A percentile compares a stretch with the other conserved stretches of the same genome.
Evolutionary conservation across 176 grass and related monocot species (phyloP).

Genomic region (Tillandsia fasciculata): DNA sequence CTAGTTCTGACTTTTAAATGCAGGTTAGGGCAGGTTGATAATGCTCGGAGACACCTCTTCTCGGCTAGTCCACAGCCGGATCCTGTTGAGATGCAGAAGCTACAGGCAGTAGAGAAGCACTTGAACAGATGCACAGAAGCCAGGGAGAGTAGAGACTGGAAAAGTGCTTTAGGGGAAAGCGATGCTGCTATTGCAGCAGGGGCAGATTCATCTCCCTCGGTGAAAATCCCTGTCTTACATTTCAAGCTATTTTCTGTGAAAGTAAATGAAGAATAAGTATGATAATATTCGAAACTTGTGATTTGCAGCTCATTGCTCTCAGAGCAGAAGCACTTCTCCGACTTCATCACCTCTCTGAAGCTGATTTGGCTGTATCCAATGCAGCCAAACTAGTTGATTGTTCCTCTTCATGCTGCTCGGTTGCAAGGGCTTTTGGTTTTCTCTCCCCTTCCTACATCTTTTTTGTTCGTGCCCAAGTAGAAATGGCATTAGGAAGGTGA

Average conservation of each 20-base stretch:
- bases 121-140: constrained; percentile 68
- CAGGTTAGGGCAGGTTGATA: constrained; percentile 77
- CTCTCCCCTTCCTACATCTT: constrained; percentile 56
- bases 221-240: constrained; percentile 12
- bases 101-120: constrained; percentile 82
- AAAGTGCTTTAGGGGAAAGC: constrained; percentile 53
- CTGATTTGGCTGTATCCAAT: constrained; percentile 62
- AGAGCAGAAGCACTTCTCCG: constrained; percentile 74
- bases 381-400: constrained; percentile 64
- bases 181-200: constrained; percentile 76
- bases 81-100: constrained; percentile 63
- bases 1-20: constrained; percentile 4
- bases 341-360: constrained; percentile 62
- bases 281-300: background rate
- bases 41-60: constrained; percentile 76
- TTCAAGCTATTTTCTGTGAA: background rate
- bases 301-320: constrained; percentile 65
- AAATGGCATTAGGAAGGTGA: constrained; percentile 87
- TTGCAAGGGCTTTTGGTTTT: constrained; percentile 74
- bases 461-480: constrained; percentile 71
- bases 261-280: background rate
- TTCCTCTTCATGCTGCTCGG: constrained; percentile 40
- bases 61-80: constrained; percentile 55
- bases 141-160: constrained; percentile 68
- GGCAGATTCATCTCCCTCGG: constrained; percentile 76